These are phyloP conservation scores for Fusarium odoratissimum DNA, from an alignment of 2,329 filamentous ascomycete genomes.

Conservation along the genomic window DNA sequence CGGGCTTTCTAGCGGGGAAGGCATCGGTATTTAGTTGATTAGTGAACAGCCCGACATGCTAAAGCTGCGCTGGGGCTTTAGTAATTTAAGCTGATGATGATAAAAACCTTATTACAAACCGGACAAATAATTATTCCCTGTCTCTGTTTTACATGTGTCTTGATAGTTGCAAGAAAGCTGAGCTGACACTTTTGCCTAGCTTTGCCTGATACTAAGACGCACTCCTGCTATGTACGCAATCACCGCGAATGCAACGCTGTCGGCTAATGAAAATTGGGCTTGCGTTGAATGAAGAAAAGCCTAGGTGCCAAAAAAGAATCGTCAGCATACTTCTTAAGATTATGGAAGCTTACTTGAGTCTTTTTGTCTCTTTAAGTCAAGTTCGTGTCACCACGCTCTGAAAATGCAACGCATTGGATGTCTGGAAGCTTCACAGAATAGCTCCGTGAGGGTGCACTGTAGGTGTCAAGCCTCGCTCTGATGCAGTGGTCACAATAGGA, in stretches of 20 bases:
- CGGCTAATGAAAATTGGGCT: neutral
- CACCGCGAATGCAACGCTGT: no score
- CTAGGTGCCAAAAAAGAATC: fast-evolving
- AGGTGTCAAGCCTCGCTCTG: no score
- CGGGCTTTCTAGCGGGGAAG: neutral
- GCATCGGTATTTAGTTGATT: neutral
- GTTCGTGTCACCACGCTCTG: neutral
- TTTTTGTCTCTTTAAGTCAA: neutral
- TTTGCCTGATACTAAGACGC: neutral
- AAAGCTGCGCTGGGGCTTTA: neutral
- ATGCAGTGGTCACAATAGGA: neutral
- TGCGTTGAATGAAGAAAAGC: neutral
- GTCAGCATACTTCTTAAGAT: neutral
- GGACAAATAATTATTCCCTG: neutral
- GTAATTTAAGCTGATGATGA: fast-evolving
- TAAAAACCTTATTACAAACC: fast-evolving
- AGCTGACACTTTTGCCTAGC: neutral
- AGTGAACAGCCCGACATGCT: neutral
- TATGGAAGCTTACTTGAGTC: neutral
- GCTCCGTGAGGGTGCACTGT: no score
- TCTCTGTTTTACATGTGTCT: neutral
- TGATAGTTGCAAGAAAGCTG: neutral
- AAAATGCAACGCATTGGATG: neutral
- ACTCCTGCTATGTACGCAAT: neutral
- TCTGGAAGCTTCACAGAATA: neutral